Conservation (phyloP, 2,329 filamentous ascomycete genomes). For the Bipolaris zeicola region DNA sequence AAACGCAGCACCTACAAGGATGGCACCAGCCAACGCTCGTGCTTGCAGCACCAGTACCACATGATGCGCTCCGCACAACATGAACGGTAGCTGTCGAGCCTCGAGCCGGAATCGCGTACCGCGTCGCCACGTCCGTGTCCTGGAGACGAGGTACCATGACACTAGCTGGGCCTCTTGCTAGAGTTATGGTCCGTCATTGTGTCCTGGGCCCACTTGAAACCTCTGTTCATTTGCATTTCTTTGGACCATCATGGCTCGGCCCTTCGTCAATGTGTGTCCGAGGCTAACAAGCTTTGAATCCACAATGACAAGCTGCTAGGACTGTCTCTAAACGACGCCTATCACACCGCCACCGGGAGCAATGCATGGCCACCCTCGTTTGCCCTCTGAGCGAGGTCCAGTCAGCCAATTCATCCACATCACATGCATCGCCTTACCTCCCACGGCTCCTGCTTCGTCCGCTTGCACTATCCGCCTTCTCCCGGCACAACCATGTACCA, state of each 20-base stretch:
- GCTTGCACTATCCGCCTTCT: slow-evolving; percentile 5
- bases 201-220: slow-evolving; percentile 14
- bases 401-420: slow-evolving; percentile 27
- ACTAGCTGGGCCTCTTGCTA: slow-evolving; percentile 11
- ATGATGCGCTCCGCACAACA: slow-evolving; percentile 22
- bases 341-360: slow-evolving; percentile 29
- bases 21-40: slow-evolving; percentile 22
- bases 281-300: slow-evolving; percentile 9
- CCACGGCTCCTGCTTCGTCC: slow-evolving; percentile 16
- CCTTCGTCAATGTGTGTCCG: slow-evolving; percentile 26
- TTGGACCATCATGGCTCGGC: slow-evolving; percentile 21
- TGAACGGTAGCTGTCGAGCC: slow-evolving; percentile 18
- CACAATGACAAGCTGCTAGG: slow-evolving; percentile 24
- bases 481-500: slow-evolving; percentile 15
- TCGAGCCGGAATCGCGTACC: slow-evolving; percentile 27
- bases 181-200: slow-evolving; percentile 11
- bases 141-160: slow-evolving; percentile 15
- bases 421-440: slow-evolving; percentile 23
- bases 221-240: slow-evolving; percentile 12
- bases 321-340: slow-evolving; percentile 7
- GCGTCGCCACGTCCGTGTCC: slow-evolving; percentile 17
- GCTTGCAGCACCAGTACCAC: slow-evolving; percentile 9
- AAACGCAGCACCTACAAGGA: slow-evolving; percentile 29
- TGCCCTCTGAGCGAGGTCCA: slow-evolving; percentile 9
- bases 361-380: slow-evolving; percentile 22